A percentile compares a stretch with the other conserved stretches of the same genome.
phyloP scores from a whole-genome alignment of 2,329 filamentous ascomycete genomes.

The Botryotinia calthae region DNA sequence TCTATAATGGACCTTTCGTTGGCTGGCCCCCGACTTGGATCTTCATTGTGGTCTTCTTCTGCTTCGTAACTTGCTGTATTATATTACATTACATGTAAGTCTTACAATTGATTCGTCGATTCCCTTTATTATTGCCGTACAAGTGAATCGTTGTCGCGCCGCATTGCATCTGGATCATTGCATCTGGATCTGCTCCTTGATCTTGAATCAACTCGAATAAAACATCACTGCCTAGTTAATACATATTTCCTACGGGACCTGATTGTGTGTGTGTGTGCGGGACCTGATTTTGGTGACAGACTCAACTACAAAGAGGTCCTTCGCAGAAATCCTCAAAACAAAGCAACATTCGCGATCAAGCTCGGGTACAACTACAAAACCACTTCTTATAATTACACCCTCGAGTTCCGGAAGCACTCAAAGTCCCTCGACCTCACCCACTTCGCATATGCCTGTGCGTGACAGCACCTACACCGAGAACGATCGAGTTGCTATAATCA shows the following conservation, averaged over 20 bases:
- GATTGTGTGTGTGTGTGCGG: neutral
- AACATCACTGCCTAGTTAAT: neutral
- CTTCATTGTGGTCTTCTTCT: neutral
- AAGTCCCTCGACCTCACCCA: conserved; percentile 22
- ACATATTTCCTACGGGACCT: neutral
- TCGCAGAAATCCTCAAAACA: conserved; percentile 9
- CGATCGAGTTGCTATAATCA: conserved; percentile 13
- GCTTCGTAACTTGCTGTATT: neutral
- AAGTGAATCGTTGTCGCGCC: neutral
- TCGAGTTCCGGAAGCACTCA: conserved; percentile 18
- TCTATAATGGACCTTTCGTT: neutral
- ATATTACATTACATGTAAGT: neutral
- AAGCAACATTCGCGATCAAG: conserved; percentile 17
- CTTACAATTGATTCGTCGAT: neutral
- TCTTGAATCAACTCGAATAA: neutral
- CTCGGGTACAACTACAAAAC: conserved; percentile 21
- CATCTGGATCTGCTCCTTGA: neutral
- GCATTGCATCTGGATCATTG: neutral
- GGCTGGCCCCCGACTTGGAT: neutral
- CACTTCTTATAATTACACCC: conserved; percentile 19
- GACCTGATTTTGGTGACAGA: conserved; percentile 14
- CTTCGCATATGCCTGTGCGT: conserved; percentile 14
- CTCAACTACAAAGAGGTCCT: neutral
- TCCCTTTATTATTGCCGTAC: neutral
- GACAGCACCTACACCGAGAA: conserved; percentile 1